A percentile compares a stretch with the other conserved stretches of the same genome.
Evolutionary conservation across 2,329 filamentous ascomycete species (phyloP).

Genomic region (Penicillium sp.): DNA sequence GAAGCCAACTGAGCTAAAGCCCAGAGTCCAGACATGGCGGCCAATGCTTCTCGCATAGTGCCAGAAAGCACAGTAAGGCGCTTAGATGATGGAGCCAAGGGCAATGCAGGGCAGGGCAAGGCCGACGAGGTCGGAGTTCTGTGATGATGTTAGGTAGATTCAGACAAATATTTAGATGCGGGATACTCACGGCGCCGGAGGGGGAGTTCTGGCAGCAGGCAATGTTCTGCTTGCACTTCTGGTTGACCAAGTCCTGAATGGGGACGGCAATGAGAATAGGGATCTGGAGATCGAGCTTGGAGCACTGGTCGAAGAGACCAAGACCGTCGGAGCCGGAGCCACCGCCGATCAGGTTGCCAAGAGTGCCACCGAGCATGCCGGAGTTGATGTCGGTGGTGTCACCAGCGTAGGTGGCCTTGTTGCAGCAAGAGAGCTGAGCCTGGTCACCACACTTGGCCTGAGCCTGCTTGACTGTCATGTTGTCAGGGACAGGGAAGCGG

Average conservation of each 20-base stretch:
- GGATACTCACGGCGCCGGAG: conserved; percentile 29
- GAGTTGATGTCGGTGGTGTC: conserved; percentile 34
- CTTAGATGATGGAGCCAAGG: conserved; percentile 41
- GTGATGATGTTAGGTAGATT: conserved; percentile 1
- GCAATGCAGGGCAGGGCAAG: conserved; percentile 40
- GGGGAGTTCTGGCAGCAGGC: conserved; percentile 41
- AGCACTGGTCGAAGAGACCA: conserved; percentile 44
- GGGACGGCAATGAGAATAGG: conserved; percentile 27
- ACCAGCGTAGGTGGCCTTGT: conserved; percentile 39
- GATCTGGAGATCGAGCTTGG: conserved; percentile 36
- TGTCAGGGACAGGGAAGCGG: conserved; percentile 33
- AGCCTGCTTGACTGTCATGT: conserved; percentile 38
- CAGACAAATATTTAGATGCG: rapidly evolving
- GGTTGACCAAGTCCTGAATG: conserved; percentile 36
- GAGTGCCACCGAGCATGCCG: conserved; percentile 34
- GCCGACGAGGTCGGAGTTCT: conserved; percentile 37
- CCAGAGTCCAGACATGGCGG: conserved; percentile 1
- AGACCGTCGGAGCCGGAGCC: conserved; percentile 35
- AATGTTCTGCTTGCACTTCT: conserved; percentile 44
- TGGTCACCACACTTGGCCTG: conserved; percentile 41
- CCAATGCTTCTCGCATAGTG: conserved; percentile 15
- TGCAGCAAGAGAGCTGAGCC: conserved; percentile 41
- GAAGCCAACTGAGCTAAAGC: not conserved
- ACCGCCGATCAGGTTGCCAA: conserved; percentile 35
- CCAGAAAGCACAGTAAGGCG: conserved; percentile 9